Evolutionary conservation across 805 yeast species (phyloP), one percentile per base, ranked within the genome.

Genomic region (Wickerhamomyces subpelliculosus): DNA sequence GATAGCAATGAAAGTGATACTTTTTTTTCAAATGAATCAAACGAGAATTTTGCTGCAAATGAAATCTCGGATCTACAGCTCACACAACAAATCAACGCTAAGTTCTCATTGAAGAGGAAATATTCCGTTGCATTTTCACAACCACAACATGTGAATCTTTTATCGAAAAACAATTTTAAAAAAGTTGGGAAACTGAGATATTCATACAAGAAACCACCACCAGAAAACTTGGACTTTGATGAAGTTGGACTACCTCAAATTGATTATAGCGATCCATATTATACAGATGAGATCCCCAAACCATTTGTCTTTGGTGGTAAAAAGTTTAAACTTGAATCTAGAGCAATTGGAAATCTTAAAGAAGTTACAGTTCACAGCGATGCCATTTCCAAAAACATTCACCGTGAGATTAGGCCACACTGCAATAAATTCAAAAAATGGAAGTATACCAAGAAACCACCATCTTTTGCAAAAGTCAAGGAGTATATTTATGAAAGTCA

Each of bases 301-400:
- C 80, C 90, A 0, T 72, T 81, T 38, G 58, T 73, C 1, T 80
- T 76, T 58, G 89, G 89, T 1, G 89, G 88, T 6, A 75, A 70
- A 43, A 75, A 72, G 45, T 77, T 78, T 43, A 61, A 59, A 1
- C 57, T 84, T 1, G 55, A 59, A 11, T 71, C 78, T 0, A 48
- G 56, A 3, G 63, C 70, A 38, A 26, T 60, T 8, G 39, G 54
- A 14, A 50, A 62, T 35, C 41, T 70, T 24, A 52, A 58, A 14
- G 48, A 55, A 2, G 49, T 62, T 17, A 36, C 51, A 11, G 47
- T 59, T 34, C 17, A 47, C 35, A 55, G 47, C 3, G 48, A 49
- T 13, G 35, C 48, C 9, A 20, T 48, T 4, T 32, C 37, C 11
- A 17, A 32, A 37, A 14, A 22, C 27, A 18, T 20, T 21, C 14